These are phyloP conservation scores for Vararia minispora DNA, from an alignment of 768 basidiomycete genomes.

Conservation along the genomic window DNA sequence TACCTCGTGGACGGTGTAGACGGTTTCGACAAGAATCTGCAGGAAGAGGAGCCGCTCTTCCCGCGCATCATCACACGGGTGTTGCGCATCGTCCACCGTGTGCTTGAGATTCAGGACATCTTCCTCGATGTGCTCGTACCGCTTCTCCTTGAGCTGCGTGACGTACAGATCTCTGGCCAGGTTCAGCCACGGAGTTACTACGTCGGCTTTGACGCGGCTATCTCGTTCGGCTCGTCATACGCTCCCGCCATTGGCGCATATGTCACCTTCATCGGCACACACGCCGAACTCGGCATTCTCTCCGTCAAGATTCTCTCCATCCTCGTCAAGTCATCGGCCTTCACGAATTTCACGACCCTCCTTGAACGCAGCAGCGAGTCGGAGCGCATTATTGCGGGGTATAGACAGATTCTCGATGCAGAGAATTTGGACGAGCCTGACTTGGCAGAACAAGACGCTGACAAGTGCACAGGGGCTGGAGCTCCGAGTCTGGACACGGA, in stretches of 20 bases:
- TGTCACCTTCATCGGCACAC: conserved; percentile 54
- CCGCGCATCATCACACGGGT: conserved; percentile 67
- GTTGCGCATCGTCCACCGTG: conserved; percentile 69
- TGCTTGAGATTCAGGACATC: conserved; percentile 77
- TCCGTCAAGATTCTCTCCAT: conserved; percentile 66
- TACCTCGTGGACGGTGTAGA: conserved; percentile 76
- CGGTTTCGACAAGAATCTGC: conserved; percentile 60
- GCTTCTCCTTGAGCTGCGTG: conserved; percentile 55
- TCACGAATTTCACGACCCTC: conserved; percentile 66
- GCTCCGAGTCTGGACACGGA: conserved; percentile 50
- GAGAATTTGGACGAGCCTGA: conserved; percentile 55
- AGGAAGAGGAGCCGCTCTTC: conserved; percentile 63
- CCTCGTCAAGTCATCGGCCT: conserved; percentile 55
- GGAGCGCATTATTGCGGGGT: conserved; percentile 75
- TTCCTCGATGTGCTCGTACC: conserved; percentile 86
- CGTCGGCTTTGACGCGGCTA: conserved; percentile 61
- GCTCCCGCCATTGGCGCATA: conserved; percentile 80
- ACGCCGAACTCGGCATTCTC: conserved; percentile 65
- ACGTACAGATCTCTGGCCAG: conserved; percentile 39
- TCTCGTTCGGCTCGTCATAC: conserved; percentile 57
- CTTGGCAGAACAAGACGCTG: conserved; percentile 45
- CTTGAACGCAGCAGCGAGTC: conserved; percentile 77
- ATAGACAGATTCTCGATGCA: conserved; percentile 49
- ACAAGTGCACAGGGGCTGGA: conserved; percentile 63
- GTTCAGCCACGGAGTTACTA: conserved; percentile 59